phyloP scores from a whole-genome alignment of 164 flowering plant species.

The Pachysandra terminalis region DNA sequence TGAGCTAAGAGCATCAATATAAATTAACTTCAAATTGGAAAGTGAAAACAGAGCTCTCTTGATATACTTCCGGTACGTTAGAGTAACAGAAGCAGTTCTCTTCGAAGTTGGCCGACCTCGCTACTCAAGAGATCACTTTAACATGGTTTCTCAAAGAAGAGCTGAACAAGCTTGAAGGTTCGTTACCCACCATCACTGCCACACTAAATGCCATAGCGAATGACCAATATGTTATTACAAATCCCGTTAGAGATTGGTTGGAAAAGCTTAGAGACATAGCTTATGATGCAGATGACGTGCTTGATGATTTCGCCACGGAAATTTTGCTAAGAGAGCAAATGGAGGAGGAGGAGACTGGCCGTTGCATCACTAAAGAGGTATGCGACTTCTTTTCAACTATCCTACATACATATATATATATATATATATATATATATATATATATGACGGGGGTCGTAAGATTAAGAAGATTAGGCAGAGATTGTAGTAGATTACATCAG shows the following conservation, averaged over 20 bases:
- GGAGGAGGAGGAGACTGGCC: neutral
- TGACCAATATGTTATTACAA: neutral
- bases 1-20: no score
- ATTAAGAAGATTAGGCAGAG: no score
- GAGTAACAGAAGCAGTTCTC: no score
- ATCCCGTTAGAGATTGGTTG: constrained; percentile 3
- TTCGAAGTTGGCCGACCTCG: no score
- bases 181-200: neutral
- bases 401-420: neutral
- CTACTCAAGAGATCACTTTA: no score
- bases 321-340: neutral
- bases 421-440: no score
- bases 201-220: neutral
- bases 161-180: neutral
- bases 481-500: neutral
- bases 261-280: constrained; percentile 2
- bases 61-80: no score
- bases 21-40: no score
- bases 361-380: neutral
- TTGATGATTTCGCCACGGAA: constrained; percentile 1
- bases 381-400: neutral
- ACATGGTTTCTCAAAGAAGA: neutral
- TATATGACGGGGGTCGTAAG: neutral
- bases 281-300: constrained; percentile 9
- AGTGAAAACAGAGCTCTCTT: no score